Percentiles rank a stretch among this genome's conserved stretches.
These are phyloP conservation scores for Pleurotus platypus DNA, from an alignment of 768 basidiomycete genomes.

Conservation along the genomic window DNA sequence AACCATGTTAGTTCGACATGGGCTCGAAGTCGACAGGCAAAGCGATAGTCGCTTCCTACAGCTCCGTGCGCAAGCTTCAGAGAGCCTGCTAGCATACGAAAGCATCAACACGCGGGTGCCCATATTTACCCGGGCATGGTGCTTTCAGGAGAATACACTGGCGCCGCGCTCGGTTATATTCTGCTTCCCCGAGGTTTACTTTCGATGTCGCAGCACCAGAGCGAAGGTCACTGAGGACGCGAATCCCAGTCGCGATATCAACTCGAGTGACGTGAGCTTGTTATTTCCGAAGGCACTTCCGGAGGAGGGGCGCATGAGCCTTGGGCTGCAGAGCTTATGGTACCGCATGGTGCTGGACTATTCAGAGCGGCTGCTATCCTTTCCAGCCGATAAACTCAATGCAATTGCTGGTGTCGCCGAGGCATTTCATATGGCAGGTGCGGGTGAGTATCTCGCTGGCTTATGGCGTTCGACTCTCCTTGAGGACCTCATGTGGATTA, in stretches of 20 bases:
- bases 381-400: neutral
- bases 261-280: neutral
- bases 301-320: neutral
- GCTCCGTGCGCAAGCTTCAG: too few relatives aligned
- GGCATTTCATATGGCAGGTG: neutral
- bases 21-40: too few relatives aligned
- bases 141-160: too few relatives aligned
- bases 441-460: neutral
- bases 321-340: neutral
- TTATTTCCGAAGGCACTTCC: neutral
- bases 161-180: too few relatives aligned
- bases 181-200: too few relatives aligned
- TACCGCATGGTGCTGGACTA: neutral
- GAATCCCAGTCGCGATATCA: too few relatives aligned
- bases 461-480: neutral
- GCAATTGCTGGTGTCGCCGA: neutral
- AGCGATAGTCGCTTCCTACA: too few relatives aligned
- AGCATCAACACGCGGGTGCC: too few relatives aligned
- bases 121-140: too few relatives aligned
- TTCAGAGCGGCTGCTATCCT: neutral
- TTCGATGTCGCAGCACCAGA: too few relatives aligned
- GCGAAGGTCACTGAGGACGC: too few relatives aligned
- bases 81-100: too few relatives aligned
- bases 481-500: neutral
- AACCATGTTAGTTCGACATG: neutral